These are phyloP conservation scores for Kodamaea hsintzibuensis DNA, from an alignment of 805 yeast genomes.

Conservation along the genomic window DNA sequence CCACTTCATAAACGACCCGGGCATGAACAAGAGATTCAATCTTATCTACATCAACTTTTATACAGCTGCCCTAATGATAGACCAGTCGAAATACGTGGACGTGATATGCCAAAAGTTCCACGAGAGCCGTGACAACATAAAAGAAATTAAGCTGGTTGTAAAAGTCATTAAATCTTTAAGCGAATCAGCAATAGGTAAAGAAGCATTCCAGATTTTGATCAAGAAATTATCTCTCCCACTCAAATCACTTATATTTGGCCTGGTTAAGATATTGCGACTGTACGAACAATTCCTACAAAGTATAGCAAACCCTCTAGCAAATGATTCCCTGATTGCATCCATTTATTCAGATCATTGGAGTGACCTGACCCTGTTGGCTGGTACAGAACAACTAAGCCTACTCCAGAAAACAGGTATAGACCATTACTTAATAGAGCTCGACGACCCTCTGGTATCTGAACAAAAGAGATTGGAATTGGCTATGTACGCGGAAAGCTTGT, in stretches of 20 bases:
- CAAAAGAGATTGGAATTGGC: neutral
- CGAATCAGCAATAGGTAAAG: constrained; percentile 22
- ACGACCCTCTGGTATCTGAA: neutral
- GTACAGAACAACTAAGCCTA: constrained; percentile 3
- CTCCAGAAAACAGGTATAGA: constrained; percentile 10
- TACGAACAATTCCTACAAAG: constrained; percentile 15
- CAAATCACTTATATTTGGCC: constrained; percentile 27
- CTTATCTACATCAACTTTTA: constrained; percentile 28
- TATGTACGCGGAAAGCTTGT: constrained; percentile 21
- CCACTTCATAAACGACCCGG: constrained; percentile 14
- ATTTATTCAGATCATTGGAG: constrained; percentile 14
- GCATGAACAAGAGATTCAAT: constrained; percentile 19
- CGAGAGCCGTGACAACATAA: constrained; percentile 23
- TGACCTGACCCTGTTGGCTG: constrained; percentile 8
- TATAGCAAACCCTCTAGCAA: constrained; percentile 6
- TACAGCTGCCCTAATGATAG: constrained; percentile 36
- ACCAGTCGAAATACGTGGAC: constrained; percentile 32
- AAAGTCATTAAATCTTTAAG: constrained; percentile 34
- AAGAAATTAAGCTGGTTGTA: constrained; percentile 26
- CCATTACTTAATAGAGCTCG: constrained; percentile 3
- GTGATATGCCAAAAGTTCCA: constrained; percentile 24
- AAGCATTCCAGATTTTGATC: constrained; percentile 26
- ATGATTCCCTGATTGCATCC: constrained; percentile 15
- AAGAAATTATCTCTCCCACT: constrained; percentile 22
- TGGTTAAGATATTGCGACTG: constrained; percentile 25